These are phyloP conservation scores for Nakazawaea anatomiae DNA, from an alignment of 805 yeast species.

Conservation along the genomic window DNA sequence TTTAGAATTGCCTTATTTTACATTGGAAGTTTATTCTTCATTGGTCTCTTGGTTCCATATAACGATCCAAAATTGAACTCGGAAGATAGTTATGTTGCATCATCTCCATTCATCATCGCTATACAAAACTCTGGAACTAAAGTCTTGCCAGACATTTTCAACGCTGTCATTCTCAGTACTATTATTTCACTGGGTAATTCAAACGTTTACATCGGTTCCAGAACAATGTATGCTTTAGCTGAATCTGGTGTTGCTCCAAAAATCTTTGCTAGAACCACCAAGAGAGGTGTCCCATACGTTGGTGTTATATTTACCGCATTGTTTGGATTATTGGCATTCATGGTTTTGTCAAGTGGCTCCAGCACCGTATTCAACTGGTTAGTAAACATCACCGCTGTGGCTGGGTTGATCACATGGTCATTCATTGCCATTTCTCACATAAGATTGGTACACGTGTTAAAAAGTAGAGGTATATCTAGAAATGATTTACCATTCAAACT, in stretches of 20 bases:
- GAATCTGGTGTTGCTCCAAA: constrained; percentile 52
- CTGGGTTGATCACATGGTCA: constrained; percentile 72
- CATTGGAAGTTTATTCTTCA: constrained; percentile 57
- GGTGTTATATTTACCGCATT: constrained; percentile 52
- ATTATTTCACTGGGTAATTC: constrained; percentile 79
- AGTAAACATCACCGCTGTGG: constrained; percentile 68
- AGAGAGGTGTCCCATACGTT: constrained; percentile 54
- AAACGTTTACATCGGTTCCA: constrained; percentile 64
- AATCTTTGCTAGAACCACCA: constrained; percentile 41
- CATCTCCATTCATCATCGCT: constrained; percentile 73
- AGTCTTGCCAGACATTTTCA: constrained; percentile 62
- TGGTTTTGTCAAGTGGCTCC: constrained; percentile 49
- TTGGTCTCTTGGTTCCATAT: constrained; percentile 67
- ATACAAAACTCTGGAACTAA: constrained; percentile 62
- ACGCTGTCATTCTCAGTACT: constrained; percentile 62
- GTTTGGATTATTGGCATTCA: constrained; percentile 60
- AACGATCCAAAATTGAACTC: constrained; percentile 47
- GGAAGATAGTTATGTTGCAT: constrained; percentile 29
- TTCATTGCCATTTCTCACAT: constrained; percentile 60
- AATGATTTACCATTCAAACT: constrained; percentile 74
- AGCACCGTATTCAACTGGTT: constrained; percentile 64
- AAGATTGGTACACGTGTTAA: constrained; percentile 63
- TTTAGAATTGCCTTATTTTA: constrained; percentile 62
- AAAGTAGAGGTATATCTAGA: constrained; percentile 57
- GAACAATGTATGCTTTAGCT: constrained; percentile 64